Percentiles rank a stretch among this genome's conserved stretches.
Evolutionary conservation across 139 green algal species (phyloP).

Genomic region (Auxenochlorella pyrenoidosa): DNA sequence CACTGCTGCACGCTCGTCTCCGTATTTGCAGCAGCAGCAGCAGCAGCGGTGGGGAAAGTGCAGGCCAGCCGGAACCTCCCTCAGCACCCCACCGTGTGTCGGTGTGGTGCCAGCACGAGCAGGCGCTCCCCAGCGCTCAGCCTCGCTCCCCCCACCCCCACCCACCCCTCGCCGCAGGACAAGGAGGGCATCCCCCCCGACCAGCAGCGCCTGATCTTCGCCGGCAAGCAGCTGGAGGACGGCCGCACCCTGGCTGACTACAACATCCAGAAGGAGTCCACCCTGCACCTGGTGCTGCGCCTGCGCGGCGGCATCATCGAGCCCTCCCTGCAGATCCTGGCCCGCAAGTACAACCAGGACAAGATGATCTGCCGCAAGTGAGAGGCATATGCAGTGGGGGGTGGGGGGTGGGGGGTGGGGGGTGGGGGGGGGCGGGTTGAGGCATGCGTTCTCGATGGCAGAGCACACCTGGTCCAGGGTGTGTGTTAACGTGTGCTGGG

Average conservation of each 20-base stretch:
- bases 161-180: slow-evolving; percentile 38
- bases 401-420: background rate
- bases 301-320: slow-evolving; percentile 99
- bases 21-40: background rate
- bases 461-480: background rate
- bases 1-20: no score
- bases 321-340: slow-evolving; percentile 97
- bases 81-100: background rate
- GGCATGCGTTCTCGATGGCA: background rate
- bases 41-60: background rate
- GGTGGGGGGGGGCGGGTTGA: background rate
- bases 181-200: slow-evolving; percentile 88
- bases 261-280: slow-evolving; percentile 99
- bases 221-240: slow-evolving; percentile 98
- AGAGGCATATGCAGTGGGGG: slow-evolving; percentile 28
- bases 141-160: background rate
- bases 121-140: background rate
- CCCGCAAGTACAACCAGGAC: slow-evolving; percentile 99
- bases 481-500: no score
- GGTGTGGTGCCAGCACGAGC: background rate
- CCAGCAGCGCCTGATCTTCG: slow-evolving; percentile 98
- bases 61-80: background rate
- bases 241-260: slow-evolving; percentile 96
- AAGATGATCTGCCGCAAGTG: slow-evolving; percentile 99
- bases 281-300: slow-evolving; percentile 98